Conservation (phyloP, 2,329 filamentous ascomycete species). For the Penicillium verrucosum region DNA sequence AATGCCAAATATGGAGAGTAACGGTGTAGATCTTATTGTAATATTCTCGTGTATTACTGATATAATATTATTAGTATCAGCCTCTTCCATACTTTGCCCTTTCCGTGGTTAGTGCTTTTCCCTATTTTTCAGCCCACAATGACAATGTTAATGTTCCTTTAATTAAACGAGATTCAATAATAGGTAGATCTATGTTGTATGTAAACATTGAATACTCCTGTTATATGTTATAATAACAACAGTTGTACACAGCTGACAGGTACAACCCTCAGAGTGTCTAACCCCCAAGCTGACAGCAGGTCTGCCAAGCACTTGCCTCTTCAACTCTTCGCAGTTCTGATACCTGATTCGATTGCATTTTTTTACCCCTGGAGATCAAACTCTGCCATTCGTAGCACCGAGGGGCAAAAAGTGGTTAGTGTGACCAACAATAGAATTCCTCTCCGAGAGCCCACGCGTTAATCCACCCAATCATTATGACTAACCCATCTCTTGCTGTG, state of each 20-base stretch:
- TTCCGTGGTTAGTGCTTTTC: neutral
- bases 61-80: neutral
- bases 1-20: neutral
- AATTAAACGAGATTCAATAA: neutral
- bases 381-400: neutral
- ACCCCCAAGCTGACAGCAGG: neutral
- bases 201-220: neutral
- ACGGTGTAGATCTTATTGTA: neutral
- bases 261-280: neutral
- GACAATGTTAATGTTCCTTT: neutral
- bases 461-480: slow-evolving; percentile 19
- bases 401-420: slow-evolving; percentile 9
- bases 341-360: neutral
- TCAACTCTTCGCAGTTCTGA: neutral
- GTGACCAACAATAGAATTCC: neutral
- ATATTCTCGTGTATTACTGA: neutral
- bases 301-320: neutral
- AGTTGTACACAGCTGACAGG: neutral
- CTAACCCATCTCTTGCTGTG: slow-evolving; percentile 14
- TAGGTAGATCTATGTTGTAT: neutral
- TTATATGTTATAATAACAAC: neutral
- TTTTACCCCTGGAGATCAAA: slow-evolving; percentile 1
- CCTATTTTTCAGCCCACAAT: neutral
- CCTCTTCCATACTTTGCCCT: neutral
- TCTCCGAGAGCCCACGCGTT: slow-evolving; percentile 12